Evolutionary conservation across 768 basidiomycete species (phyloP).

Genomic region (Amanita phalloides): DNA sequence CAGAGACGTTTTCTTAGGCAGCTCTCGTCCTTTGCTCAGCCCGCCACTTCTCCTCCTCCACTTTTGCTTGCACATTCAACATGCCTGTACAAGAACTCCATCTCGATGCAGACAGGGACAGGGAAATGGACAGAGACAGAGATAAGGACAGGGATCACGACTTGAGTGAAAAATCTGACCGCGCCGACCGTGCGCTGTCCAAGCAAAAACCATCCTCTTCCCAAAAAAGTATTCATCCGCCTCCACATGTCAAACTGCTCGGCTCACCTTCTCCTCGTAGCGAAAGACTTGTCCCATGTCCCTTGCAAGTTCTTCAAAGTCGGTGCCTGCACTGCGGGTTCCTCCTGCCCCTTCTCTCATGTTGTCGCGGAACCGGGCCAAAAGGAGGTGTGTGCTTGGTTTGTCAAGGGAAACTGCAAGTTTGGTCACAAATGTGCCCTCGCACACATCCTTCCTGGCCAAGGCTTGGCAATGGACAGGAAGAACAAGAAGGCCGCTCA

Average conservation of each 20-base stretch:
- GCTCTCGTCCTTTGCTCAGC: slow-evolving; percentile 4
- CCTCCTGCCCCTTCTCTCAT: slow-evolving; percentile 96
- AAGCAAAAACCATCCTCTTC: slow-evolving; percentile 20
- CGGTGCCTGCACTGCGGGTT: slow-evolving; percentile 87
- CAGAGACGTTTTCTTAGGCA: slow-evolving; percentile 2
- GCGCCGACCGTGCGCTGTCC: slow-evolving; percentile 11
- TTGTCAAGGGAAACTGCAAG: slow-evolving; percentile 82
- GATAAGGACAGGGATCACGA: slow-evolving; percentile 15
- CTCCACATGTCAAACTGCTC: neutral
- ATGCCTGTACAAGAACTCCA: slow-evolving; percentile 2
- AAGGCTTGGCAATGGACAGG: slow-evolving; percentile 90
- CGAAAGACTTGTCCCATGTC: slow-evolving; percentile 89
- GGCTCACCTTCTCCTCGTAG: slow-evolving; percentile 19
- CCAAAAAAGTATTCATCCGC: slow-evolving; percentile 15
- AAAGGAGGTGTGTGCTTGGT: slow-evolving; percentile 83
- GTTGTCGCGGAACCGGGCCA: slow-evolving; percentile 58
- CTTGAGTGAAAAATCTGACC: slow-evolving; percentile 14
- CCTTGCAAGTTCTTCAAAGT: slow-evolving; percentile 97
- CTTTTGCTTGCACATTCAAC: neutral
- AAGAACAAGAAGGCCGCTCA: slow-evolving; percentile 96
- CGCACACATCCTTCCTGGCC: slow-evolving; percentile 89
- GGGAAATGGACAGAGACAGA: slow-evolving; percentile 15
- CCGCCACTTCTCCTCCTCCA: neutral
- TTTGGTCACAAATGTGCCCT: slow-evolving; percentile 78
- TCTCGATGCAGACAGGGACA: slow-evolving; percentile 18